A percentile compares a stretch with the other conserved stretches of the same genome.
These are phyloP conservation scores for Anaeromyces robustus DNA, from an alignment of 192 early-diverging fungal species.

Conservation along the genomic window DNA sequence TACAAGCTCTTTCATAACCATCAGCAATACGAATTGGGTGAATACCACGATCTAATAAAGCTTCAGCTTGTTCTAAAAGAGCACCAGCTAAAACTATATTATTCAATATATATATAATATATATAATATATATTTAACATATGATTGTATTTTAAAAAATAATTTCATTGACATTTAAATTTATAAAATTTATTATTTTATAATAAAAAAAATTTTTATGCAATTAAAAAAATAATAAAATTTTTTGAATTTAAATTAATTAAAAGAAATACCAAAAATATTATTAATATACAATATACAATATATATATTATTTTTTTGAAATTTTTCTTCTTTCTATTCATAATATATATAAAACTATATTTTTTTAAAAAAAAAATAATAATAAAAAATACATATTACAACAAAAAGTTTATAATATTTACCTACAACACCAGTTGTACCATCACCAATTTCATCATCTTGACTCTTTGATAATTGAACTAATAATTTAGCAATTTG, in stretches of 20 bases:
- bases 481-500: conserved; percentile 98
- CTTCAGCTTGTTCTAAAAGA: conserved; percentile 90
- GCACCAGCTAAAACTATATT: conserved; percentile 84
- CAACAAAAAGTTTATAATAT: conserved; percentile 2
- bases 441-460: conserved; percentile 99
- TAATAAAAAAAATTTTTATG: too few species aligned
- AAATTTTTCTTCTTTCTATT: too few species aligned
- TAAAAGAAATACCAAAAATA: too few species aligned
- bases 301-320: too few species aligned
- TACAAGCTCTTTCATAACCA: conserved; percentile 94
- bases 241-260: too few species aligned
- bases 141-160: too few species aligned
- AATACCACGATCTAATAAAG: conserved; percentile 84
- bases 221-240: too few species aligned
- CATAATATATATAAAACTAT: too few species aligned
- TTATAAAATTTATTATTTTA: too few species aligned
- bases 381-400: neutral
- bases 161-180: too few species aligned
- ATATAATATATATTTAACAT: neutral
- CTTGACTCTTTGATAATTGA: conserved; percentile 93
- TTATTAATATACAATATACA: too few species aligned
- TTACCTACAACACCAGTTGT: conserved; percentile 96
- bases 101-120: neutral
- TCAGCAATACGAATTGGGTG: conserved; percentile 99
- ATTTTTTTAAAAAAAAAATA: too few species aligned